Percentiles rank a stretch among this genome's conserved stretches.
Conservation (phyloP, 371 early-diverging fungal species). For the Rhizopus arrhizus region DNA sequence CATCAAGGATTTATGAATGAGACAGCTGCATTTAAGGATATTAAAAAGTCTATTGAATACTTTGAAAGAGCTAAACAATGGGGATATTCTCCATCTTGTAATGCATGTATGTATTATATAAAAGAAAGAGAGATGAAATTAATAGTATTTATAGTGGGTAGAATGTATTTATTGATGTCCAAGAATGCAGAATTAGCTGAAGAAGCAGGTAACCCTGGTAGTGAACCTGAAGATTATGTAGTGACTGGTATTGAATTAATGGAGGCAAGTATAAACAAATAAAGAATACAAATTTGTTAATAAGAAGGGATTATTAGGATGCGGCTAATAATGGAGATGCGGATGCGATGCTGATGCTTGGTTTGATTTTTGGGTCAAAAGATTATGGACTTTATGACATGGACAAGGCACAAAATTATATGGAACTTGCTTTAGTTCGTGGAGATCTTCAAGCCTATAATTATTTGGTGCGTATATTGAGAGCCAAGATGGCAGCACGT, state of each 20-base stretch:
- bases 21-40: conserved; percentile 42
- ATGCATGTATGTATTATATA: conserved; percentile 40
- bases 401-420: conserved; percentile 61
- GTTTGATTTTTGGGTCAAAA: conserved; percentile 63
- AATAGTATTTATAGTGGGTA: conserved; percentile 28
- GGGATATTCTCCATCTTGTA: conserved; percentile 59
- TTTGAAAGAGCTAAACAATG: conserved; percentile 56
- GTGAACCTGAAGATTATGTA: conserved; percentile 57
- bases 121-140: neutral
- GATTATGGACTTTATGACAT: conserved; percentile 63
- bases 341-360: conserved; percentile 60
- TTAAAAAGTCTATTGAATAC: conserved; percentile 54
- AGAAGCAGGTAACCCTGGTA: conserved; percentile 46
- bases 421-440: conserved; percentile 62
- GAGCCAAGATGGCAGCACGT: conserved; percentile 57
- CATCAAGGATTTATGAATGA: conserved; percentile 54
- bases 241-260: conserved; percentile 60
- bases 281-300: neutral
- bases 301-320: conserved; percentile 20
- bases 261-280: conserved; percentile 30
- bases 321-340: conserved; percentile 58
- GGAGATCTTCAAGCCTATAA: conserved; percentile 56
- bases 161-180: conserved; percentile 54
- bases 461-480: conserved; percentile 54
- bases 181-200: conserved; percentile 45